Conservation (phyloP, 139 green algal species). For the Chlamydomonas schloesseri region DNA sequence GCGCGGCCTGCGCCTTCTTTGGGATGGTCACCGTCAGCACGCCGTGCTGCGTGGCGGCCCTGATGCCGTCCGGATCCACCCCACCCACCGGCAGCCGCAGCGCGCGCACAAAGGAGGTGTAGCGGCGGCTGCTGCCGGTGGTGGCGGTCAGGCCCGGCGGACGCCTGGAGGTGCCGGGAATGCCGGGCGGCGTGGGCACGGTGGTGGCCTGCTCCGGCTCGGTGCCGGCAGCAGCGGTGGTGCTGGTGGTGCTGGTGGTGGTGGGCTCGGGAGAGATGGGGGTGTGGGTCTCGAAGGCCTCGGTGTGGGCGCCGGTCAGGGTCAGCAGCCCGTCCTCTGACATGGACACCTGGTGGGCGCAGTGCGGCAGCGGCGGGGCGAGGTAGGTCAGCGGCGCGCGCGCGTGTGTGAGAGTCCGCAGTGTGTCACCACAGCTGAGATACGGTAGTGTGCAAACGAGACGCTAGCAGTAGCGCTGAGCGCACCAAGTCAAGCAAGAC, state of each 20-base stretch:
- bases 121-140: neutral
- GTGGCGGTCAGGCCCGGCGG: neutral
- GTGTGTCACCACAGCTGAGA: no score
- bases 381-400: no score
- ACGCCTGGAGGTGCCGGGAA: neutral
- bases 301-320: conserved; percentile 16
- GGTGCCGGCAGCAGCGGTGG: no score
- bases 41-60: conserved; percentile 34
- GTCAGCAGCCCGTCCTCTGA: conserved; percentile 31
- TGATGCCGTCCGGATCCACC: neutral
- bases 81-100: conserved; percentile 16
- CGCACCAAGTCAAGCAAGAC: neutral
- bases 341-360: conserved; percentile 11
- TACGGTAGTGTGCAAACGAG: no score
- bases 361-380: no score
- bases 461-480: no score
- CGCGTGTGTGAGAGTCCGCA: no score
- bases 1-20: conserved; percentile 1
- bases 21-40: conserved; percentile 32
- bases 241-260: no score
- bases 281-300: neutral
- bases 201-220: no score
- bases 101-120: conserved; percentile 10
- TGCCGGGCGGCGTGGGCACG: no score
- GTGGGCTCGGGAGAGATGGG: no score